Percentiles rank a stretch among this genome's conserved stretches.
These are phyloP conservation scores for Mariannaea sp. DNA, from an alignment of 2,329 filamentous ascomycete genomes.

Conservation along the genomic window DNA sequence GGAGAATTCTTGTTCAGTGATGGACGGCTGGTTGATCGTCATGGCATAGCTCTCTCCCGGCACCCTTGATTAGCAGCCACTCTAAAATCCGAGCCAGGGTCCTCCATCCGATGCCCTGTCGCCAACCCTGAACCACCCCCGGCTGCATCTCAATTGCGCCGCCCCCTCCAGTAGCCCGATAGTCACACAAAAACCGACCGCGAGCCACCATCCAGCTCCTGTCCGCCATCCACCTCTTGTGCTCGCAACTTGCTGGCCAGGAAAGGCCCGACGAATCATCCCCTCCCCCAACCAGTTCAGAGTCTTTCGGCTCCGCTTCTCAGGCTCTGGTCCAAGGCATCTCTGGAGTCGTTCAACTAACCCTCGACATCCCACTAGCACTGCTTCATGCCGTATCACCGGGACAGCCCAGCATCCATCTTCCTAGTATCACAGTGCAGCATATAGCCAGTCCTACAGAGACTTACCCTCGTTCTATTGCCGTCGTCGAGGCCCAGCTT, in stretches of 20 bases:
- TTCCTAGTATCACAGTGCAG: constrained; percentile 57
- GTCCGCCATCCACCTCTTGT: constrained; percentile 39
- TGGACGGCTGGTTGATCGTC: constrained; percentile 38
- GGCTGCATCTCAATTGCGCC: constrained; percentile 50
- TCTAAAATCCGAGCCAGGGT: constrained; percentile 45
- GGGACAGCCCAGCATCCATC: constrained; percentile 50
- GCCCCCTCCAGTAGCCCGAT: constrained; percentile 43
- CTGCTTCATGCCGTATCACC: constrained; percentile 57
- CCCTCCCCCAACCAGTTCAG: constrained; percentile 25
- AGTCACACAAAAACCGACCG: constrained; percentile 57
- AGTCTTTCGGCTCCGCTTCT: constrained; percentile 38
- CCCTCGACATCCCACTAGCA: constrained; percentile 51
- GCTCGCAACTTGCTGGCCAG: constrained; percentile 37
- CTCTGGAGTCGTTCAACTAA: constrained; percentile 54
- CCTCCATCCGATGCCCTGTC: constrained; percentile 43
- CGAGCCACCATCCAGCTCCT: constrained; percentile 48
- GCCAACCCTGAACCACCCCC: constrained; percentile 48
- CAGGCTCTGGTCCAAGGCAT: constrained; percentile 39
- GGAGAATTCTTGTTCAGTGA: constrained; percentile 45
- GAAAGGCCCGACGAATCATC: constrained; percentile 36
- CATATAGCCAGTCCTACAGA: constrained; percentile 57
- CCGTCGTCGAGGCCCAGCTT: constrained; percentile 25
- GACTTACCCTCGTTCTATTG: constrained; percentile 42
- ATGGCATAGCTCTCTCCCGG: constrained; percentile 41
- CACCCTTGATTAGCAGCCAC: constrained; percentile 47